Evolutionary conservation across 805 yeast species (phyloP).

Genomic region (Jamesozyma jinghongensis): DNA sequence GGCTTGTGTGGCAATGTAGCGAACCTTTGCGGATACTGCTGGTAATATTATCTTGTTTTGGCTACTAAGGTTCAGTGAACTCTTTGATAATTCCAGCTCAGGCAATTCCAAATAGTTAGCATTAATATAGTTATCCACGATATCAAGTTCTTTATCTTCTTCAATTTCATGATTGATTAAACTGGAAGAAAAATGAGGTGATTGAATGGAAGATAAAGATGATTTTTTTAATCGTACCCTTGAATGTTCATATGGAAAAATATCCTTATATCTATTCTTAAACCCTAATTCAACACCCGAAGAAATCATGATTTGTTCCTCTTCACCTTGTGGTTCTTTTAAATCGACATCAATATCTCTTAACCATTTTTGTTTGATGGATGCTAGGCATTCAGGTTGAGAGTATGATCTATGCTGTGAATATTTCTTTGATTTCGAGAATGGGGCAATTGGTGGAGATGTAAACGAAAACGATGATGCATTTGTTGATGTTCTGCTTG

Average conservation of each 20-base stretch:
- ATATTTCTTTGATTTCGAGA: neutral
- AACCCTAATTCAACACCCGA: slow-evolving; percentile 74
- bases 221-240: slow-evolving; percentile 50
- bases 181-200: neutral
- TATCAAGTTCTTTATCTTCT: slow-evolving; percentile 15
- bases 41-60: neutral
- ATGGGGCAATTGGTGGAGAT: slow-evolving; percentile 2
- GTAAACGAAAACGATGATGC: neutral
- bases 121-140: slow-evolving; percentile 60
- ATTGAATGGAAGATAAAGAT: slow-evolving; percentile 4
- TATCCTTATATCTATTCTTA: slow-evolving; percentile 82
- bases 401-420: slow-evolving; percentile 16
- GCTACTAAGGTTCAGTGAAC: slow-evolving; percentile 4
- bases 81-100: slow-evolving; percentile 6
- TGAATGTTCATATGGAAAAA: slow-evolving; percentile 78
- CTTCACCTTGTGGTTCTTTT: slow-evolving; percentile 12
- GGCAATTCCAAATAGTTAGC: slow-evolving; percentile 57
- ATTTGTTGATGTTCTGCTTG: neutral
- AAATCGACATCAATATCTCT: slow-evolving; percentile 14
- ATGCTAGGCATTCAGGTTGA: slow-evolving; percentile 11
- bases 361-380: slow-evolving; percentile 8
- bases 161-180: neutral
- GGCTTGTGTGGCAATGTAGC: slow-evolving; percentile 84
- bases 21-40: slow-evolving; percentile 26
- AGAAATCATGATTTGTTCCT: slow-evolving; percentile 37